Conservation (phyloP, 176 grass and related monocot genomes). For the Oryza officinalis region DNA sequence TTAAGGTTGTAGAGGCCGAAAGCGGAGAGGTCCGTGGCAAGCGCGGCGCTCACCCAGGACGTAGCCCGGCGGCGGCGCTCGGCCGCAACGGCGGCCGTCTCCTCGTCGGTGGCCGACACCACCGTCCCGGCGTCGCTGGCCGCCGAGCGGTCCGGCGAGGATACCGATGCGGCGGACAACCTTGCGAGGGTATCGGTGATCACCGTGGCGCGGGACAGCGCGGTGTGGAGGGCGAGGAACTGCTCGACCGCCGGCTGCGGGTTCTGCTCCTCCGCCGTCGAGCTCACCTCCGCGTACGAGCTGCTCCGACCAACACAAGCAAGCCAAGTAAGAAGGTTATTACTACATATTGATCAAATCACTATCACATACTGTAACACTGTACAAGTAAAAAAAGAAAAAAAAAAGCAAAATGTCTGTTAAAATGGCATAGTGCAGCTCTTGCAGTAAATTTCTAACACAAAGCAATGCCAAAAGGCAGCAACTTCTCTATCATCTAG, state of each 20-base stretch:
- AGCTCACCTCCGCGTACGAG: conserved; percentile 75
- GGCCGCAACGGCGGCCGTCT: conserved; percentile 41
- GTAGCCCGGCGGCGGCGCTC: conserved; percentile 55
- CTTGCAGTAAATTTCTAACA: conserved; percentile 2
- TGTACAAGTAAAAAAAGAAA: neutral
- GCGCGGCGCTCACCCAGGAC: conserved; percentile 76
- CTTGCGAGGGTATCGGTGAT: conserved; percentile 63
- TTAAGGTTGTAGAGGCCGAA: conserved; percentile 75
- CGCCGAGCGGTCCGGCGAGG: conserved; percentile 22
- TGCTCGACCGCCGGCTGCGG: conserved; percentile 76
- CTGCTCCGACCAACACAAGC: conserved; percentile 52
- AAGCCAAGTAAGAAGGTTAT: conserved; percentile 22
- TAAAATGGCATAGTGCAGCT: neutral
- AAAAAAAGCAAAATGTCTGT: neutral
- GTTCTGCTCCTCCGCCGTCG: conserved; percentile 68
- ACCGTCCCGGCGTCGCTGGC: conserved; percentile 33
- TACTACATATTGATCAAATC: neutral
- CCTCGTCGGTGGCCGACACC: conserved; percentile 36
- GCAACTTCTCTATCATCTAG: neutral
- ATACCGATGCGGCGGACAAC: neutral
- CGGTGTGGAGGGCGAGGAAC: conserved; percentile 70
- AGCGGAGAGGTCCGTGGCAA: conserved; percentile 65
- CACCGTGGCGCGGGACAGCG: conserved; percentile 54
- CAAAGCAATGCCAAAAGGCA: neutral
- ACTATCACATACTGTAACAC: neutral